These are phyloP conservation scores for Euphrasia arctica DNA, from an alignment of 305 asterid species.

Conservation along the genomic window DNA sequence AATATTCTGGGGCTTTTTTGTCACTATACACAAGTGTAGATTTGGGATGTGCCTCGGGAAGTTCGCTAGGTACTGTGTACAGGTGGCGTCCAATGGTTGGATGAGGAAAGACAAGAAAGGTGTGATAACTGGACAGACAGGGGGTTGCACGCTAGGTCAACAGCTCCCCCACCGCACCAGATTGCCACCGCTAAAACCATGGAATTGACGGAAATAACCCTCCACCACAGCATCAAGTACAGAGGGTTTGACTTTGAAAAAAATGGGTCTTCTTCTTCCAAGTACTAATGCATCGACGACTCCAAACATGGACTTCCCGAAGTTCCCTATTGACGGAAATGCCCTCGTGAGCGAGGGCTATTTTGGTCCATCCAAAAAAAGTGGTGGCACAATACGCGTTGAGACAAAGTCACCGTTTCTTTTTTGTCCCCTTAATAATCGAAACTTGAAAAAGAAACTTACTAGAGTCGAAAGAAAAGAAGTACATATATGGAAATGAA, in stretches of 20 bases:
- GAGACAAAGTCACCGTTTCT: constrained; percentile 35
- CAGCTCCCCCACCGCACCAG: constrained; percentile 31
- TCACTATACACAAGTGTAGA: constrained; percentile 8
- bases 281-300: constrained; percentile 21
- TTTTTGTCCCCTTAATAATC: neutral
- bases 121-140: constrained; percentile 25
- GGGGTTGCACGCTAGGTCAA: constrained; percentile 25
- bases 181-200: constrained; percentile 49
- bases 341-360: constrained; percentile 22
- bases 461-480: neutral
- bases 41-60: constrained; percentile 44
- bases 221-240: neutral
- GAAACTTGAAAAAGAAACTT: neutral
- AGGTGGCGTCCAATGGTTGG: constrained; percentile 40
- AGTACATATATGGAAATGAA: neutral
- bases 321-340: constrained; percentile 10
- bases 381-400: constrained; percentile 33
- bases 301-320: constrained; percentile 18
- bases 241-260: neutral
- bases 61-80: constrained; percentile 41
- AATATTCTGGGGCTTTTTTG: neutral
- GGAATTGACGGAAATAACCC: constrained; percentile 40
- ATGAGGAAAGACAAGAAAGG: constrained; percentile 38
- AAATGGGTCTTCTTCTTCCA: neutral
- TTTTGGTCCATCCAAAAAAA: constrained; percentile 29